Base-by-base conservation (phyloP, 352 stramenopile genomes). In the Pythium dissimile region DNA sequence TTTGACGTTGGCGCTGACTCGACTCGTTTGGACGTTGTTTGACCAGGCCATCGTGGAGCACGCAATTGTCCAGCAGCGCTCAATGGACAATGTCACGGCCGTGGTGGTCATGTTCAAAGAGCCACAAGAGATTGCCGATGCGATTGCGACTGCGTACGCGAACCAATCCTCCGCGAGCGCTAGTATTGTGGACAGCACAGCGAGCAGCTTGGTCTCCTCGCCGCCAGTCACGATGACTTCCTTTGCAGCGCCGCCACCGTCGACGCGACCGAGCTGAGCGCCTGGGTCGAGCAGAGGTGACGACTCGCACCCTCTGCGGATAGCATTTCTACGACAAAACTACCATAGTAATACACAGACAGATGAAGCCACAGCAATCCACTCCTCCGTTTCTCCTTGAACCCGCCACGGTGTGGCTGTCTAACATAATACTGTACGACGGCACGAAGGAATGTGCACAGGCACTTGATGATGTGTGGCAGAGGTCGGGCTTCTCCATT, bases 51-150 rank as follows among this genome's bases (percentile, higher is more conserved):
- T 80, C 15, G 76, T 92, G 32, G 82, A 94, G 65, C 63, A 91
- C 47, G 84, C 84, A 24, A 89, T 94, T 49, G 85, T 89, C 51
- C 73, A 89, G 38, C 82, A 92, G 43, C 81, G 80, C n/a, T 94
- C 84, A 15, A 91, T 75, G 31, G 84, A 94, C 69, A 94, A 94
- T 54, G 84, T 94, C 57, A 94, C 84, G 8, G 86, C 79, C 30
- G 77, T 92, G 23, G 83, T 94, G 27, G 70, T 94, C 38, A 80
- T 94, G 77, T 89, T 94, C 53, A 88, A 92, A 64, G 70, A 88
- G 44, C 65, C 77, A 34, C 75, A 72, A 44, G 74, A 83, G 31
- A 64, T 90, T 30, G 39, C 52, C 18, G 9, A 6, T 3, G 24
- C 46, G 0, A 57, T 53, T 3, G 55, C 46, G 16, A 47, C 41